Base-by-base conservation (phyloP, 306 rosid genomes). In the Citrullus amarus region DNA sequence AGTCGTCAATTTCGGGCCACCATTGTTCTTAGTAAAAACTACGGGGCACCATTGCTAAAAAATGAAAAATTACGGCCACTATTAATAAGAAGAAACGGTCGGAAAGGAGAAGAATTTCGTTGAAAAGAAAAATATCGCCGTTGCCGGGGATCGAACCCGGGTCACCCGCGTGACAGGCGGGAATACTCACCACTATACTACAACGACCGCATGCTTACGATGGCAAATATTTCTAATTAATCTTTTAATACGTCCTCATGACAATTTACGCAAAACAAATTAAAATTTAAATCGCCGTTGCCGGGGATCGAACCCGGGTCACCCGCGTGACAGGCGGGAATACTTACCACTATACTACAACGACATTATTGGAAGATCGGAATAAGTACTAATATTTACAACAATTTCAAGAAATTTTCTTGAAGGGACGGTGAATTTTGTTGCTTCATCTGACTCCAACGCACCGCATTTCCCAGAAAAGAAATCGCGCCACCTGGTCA, bases 401-500 rank as follows among this genome's bases (percentile, higher is more conserved):
- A 25, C 1, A n/a, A 17, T 16, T 22, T 20, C 14, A 20, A 17
- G 39, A 28, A 25, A 9, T 5, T 61, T 61, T 14, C 9, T 30
- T 30, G 43, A 61, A 61, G n/a, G 30, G 6, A 28, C 7, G 68
- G 16, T 61, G 73, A 34, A 63, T 63, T 66, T 18, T 66, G 7
- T 9, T 6, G 34, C 1, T 41, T 43, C 18, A 10, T 68, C 20
- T 9, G 54, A 43, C 3, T 43, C 75, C 36, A 68, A 68, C 36
- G 75, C 75, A 68, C 75, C 34, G 75, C 75, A 41, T 68, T 20
- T 68, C 36, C 34, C 75, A 41, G 18, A 41, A 43, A n/a, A 43
- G 36, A 43, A 68, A 68, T 20, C 75, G 75, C 75, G 75, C 75
- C 75, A 41, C 32, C 75, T 68, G 75, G 75, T 11, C 75, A 41